These are phyloP conservation scores for Pythium brassicae DNA, from an alignment of 352 stramenopile genomes.

Conservation along the genomic window DNA sequence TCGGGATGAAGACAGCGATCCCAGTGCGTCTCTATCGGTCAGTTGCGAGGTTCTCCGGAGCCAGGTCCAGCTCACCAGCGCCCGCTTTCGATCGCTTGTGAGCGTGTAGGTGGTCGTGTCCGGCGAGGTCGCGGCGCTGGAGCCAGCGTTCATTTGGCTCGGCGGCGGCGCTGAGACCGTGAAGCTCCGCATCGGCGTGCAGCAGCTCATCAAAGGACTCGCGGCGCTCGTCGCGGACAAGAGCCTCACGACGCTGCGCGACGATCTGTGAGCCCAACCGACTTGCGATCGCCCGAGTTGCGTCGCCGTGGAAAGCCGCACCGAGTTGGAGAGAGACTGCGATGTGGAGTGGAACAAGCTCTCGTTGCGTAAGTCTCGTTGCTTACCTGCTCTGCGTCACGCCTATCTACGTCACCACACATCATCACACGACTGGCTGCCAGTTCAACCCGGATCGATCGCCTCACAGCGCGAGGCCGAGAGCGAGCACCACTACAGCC, in stretches of 20 bases:
- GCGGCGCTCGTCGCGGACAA: conserved; percentile 44
- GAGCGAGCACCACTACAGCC: not conserved
- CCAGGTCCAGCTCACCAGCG: too few relatives aligned
- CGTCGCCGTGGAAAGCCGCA: not conserved
- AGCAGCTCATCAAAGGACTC: conserved; percentile 54
- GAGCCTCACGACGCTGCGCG: conserved; percentile 49
- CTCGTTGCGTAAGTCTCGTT: not conserved
- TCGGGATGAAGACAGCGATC: conserved; percentile 68
- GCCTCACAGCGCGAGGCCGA: not conserved
- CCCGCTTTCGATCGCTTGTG: too few relatives aligned
- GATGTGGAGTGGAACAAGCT: not conserved
- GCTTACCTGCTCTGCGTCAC: not conserved
- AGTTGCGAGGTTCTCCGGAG: not conserved
- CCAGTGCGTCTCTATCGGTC: conserved; percentile 29
- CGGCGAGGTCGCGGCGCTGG: conserved; percentile 41
- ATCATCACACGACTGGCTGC: too few relatives aligned
- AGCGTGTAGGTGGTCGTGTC: conserved; percentile 66
- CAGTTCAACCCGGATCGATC: too few relatives aligned
- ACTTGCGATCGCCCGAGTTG: too few relatives aligned
- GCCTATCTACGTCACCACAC: not conserved
- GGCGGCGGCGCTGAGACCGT: conserved; percentile 70
- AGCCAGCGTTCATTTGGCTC: conserved; percentile 72
- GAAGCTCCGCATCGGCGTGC: conserved; percentile 72
- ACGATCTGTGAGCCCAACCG: conserved; percentile 3
- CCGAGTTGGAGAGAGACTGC: not conserved